Conservation (phyloP, 2,329 filamentous ascomycete species). For the Cordyceps pruinosa region DNA sequence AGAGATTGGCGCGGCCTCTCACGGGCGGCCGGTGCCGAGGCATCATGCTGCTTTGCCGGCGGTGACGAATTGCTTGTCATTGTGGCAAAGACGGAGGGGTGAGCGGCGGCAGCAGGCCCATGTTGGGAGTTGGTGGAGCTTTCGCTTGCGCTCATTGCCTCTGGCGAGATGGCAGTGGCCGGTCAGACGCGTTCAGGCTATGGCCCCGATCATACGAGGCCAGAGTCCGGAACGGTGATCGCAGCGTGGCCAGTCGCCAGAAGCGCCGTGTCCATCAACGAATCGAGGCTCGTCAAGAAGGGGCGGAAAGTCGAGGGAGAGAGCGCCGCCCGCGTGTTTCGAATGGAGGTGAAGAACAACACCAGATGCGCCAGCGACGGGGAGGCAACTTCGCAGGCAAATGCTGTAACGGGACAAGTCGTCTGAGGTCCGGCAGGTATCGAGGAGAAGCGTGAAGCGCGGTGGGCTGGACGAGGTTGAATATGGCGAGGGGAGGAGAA, state of each 20-base stretch:
- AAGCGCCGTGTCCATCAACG: conserved; percentile 33
- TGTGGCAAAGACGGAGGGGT: conserved; percentile 1
- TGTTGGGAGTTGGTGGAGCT: conserved; percentile 9
- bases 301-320: neutral
- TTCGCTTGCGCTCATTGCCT: conserved; percentile 11
- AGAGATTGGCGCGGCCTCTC: conserved; percentile 29
- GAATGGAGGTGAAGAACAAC: neutral
- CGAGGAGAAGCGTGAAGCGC: neutral
- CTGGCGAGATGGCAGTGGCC: conserved; percentile 14
- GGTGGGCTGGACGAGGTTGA: neutral
- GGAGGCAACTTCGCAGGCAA: neutral
- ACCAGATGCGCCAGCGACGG: neutral
- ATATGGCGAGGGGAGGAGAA: neutral
- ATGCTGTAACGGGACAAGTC: neutral
- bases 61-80: conserved; percentile 3
- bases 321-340: neutral
- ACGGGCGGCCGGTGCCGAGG: neutral
- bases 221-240: conserved; percentile 23
- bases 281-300: neutral
- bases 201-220: conserved; percentile 21
- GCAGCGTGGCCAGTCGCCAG: conserved; percentile 29
- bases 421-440: neutral
- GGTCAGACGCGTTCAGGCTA: conserved; percentile 22
- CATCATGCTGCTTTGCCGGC: neutral
- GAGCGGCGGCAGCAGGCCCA: conserved; percentile 4